Percentiles rank a stretch among this genome's conserved stretches.
These are phyloP conservation scores for Rhododendron molle DNA, from an alignment of 148 eudicot genomes.

Conservation along the genomic window DNA sequence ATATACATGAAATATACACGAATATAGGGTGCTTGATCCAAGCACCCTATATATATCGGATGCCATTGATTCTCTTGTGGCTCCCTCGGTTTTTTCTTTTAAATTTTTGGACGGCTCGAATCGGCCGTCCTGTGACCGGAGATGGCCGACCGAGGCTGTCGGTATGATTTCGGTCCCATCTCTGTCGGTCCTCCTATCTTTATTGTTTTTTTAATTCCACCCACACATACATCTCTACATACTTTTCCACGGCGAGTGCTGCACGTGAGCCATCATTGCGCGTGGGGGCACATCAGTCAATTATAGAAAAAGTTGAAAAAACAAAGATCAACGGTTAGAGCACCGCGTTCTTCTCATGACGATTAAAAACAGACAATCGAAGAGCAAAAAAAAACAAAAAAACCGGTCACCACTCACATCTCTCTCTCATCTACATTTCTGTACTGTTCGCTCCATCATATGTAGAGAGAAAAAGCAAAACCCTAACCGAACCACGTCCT, in stretches of 20 bases:
- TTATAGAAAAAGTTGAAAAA: neutral
- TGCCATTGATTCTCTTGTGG: no score
- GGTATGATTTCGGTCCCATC: no score
- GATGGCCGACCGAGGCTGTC: no score
- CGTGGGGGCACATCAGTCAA: neutral
- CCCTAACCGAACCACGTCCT: conserved; percentile 2
- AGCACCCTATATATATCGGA: no score
- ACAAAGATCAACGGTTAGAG: conserved; percentile 9
- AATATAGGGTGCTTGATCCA: no score
- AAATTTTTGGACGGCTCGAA: no score
- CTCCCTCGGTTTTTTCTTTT: no score
- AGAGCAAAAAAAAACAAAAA: neutral
- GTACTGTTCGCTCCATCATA: neutral
- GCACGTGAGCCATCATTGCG: neutral
- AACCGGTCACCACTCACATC: neutral
- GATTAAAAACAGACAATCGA: neutral
- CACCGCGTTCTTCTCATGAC: conserved; percentile 9
- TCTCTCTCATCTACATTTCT: neutral
- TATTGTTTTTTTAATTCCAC: no score
- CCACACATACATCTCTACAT: no score
- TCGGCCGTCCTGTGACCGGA: no score
- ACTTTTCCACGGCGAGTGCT: neutral
- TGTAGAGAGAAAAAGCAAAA: neutral
- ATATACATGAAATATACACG: no score
- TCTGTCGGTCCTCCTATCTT: no score